Conservation (phyloP, 306 rosid species). For the Trifolium subterraneum region DNA sequence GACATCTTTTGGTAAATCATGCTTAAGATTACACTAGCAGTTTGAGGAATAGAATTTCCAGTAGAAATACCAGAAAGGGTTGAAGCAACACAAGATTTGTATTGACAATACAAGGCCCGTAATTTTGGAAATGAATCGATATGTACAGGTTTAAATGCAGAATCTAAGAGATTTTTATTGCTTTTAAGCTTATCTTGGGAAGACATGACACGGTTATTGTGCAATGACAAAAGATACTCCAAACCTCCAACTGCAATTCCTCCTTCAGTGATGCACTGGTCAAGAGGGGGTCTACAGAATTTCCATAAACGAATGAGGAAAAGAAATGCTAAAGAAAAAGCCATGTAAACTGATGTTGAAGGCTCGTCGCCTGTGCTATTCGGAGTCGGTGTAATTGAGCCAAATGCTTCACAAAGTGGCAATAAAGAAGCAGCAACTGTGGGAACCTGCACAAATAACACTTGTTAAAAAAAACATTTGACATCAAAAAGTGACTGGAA, state of each 20-base stretch:
- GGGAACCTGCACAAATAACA: constrained; percentile 62
- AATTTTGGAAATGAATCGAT: constrained; percentile 76
- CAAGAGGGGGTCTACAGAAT: constrained; percentile 74
- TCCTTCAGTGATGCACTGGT: constrained; percentile 61
- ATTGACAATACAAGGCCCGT: constrained; percentile 72
- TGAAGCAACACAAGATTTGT: constrained; percentile 70
- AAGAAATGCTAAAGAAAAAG: constrained; percentile 77
- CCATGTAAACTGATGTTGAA: constrained; percentile 60
- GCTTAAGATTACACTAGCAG: constrained; percentile 65
- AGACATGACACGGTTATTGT: constrained; percentile 51
- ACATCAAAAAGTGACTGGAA: constrained; percentile 32
- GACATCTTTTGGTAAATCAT: constrained; percentile 74
- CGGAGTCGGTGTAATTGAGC: constrained; percentile 62
- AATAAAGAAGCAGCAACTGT: constrained; percentile 69
- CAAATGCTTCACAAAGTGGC: constrained; percentile 84
- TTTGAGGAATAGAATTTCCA: constrained; percentile 70
- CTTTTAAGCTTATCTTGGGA: constrained; percentile 49
- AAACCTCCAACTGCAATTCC: constrained; percentile 64
- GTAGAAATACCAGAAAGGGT: constrained; percentile 65
- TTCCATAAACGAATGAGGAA: constrained; percentile 80
- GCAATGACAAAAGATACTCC: constrained; percentile 78
- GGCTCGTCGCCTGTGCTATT: constrained; percentile 55
- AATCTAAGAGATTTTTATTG: constrained; percentile 46
- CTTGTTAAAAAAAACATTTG: constrained; percentile 40
- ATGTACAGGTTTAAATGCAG: constrained; percentile 50